These are phyloP conservation scores for Eucalyptus grandis DNA, from an alignment of 345 rosid genomes.

Conservation along the genomic window DNA sequence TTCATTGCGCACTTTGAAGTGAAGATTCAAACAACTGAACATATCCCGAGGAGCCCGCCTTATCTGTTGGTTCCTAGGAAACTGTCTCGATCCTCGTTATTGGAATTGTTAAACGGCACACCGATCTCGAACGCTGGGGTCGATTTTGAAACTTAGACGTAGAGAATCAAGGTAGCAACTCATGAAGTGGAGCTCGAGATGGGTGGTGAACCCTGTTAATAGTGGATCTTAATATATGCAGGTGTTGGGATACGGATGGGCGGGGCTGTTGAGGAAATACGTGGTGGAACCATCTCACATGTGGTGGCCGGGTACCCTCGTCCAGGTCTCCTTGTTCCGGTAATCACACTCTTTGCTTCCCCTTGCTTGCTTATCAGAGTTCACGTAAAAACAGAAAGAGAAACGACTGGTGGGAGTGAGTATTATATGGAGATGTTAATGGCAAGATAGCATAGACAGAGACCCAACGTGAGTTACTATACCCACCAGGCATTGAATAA, in stretches of 20 bases:
- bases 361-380: not conserved
- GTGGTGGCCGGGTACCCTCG: slow-evolving; percentile 95
- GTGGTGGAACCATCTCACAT: slow-evolving; percentile 95
- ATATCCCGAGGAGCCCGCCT: not conserved
- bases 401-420: not conserved
- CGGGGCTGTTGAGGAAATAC: slow-evolving; percentile 77
- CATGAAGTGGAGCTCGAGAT: not conserved
- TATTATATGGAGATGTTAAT: not conserved
- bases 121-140: not conserved
- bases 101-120: not conserved
- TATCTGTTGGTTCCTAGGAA: not conserved
- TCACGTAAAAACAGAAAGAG: not conserved
- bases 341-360: not conserved
- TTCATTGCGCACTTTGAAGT: not conserved
- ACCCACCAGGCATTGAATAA: not conserved
- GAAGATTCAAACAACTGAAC: not conserved
- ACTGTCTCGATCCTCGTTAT: not conserved
- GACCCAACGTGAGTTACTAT: not conserved
- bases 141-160: not conserved
- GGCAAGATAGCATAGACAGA: not conserved
- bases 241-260: slow-evolving; percentile 97
- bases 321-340: slow-evolving; percentile 89
- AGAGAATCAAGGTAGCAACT: not conserved
- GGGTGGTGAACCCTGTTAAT: not conserved
- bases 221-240: not conserved